Percentiles rank a stretch among this genome's conserved stretches.
Conservation (phyloP, 2,329 filamentous ascomycete species). For the Aureobasidium sp. region DNA sequence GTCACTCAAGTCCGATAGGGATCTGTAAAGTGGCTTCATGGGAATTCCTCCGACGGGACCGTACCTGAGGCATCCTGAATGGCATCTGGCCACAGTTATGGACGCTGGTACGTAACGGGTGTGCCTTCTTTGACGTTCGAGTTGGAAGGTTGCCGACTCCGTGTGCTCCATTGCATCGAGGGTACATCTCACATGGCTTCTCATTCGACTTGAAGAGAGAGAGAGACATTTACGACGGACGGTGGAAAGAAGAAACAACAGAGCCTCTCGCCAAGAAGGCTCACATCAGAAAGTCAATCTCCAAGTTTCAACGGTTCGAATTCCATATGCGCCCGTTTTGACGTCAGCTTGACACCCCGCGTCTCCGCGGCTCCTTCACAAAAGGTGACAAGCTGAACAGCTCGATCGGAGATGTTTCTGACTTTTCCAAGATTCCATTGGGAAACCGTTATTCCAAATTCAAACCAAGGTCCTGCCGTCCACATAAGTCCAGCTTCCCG, state of each 20-base stretch:
- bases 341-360: conserved; percentile 4
- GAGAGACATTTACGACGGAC: neutral
- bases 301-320: neutral
- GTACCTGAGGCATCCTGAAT: too few species aligned
- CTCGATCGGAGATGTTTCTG: neutral
- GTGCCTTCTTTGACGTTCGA: too few species aligned
- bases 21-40: neutral
- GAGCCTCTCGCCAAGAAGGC: neutral
- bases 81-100: too few species aligned
- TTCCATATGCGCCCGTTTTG: neutral
- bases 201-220: neutral
- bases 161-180: too few species aligned
- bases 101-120: too few species aligned
- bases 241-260: neutral
- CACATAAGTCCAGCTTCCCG: neutral
- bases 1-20: neutral
- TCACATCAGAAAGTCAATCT: neutral
- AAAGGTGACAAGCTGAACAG: neutral
- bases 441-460: neutral
- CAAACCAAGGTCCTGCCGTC: neutral
- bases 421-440: neutral
- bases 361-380: neutral
- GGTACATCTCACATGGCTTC: too few species aligned
- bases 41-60: neutral
- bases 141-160: too few species aligned